phyloP scores from a whole-genome alignment of 345 rosid species.

The Murraya koenigii region DNA sequence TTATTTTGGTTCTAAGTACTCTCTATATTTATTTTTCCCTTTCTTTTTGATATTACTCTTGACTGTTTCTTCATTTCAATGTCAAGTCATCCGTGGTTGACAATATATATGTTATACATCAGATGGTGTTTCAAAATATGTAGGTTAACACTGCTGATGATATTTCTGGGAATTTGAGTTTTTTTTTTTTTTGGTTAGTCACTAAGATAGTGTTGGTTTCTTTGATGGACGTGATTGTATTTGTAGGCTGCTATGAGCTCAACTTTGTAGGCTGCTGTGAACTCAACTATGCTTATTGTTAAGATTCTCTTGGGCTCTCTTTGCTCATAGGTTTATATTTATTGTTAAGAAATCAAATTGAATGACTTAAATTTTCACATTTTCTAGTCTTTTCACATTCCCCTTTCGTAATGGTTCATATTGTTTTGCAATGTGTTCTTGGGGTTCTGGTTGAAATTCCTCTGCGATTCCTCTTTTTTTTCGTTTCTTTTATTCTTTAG shows the following conservation, averaged over 20 bases:
- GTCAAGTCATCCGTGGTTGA: background rate
- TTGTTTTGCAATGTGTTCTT: background rate
- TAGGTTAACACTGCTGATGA: background rate
- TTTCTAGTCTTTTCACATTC: background rate
- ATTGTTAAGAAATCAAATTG: no score
- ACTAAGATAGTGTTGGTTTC: background rate
- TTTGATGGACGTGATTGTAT: background rate
- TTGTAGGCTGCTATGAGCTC: no score
- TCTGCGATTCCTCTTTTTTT: background rate
- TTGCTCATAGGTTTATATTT: background rate
- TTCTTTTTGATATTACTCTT: background rate
- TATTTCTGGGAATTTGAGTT: background rate
- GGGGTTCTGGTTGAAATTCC: background rate
- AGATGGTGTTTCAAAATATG: background rate
- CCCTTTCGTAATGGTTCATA: background rate
- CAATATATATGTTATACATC: background rate
- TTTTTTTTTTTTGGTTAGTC: no score
- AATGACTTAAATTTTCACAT: no score
- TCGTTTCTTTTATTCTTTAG: no score
- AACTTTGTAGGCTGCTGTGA: no score
- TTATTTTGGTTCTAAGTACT: background rate
- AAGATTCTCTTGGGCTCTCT: background rate
- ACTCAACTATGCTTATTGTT: background rate
- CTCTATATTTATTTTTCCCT: background rate
- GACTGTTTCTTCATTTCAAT: background rate